These are phyloP conservation scores for Tinospora cordifolia DNA, from an alignment of 164 flowering plant genomes.

Conservation along the genomic window DNA sequence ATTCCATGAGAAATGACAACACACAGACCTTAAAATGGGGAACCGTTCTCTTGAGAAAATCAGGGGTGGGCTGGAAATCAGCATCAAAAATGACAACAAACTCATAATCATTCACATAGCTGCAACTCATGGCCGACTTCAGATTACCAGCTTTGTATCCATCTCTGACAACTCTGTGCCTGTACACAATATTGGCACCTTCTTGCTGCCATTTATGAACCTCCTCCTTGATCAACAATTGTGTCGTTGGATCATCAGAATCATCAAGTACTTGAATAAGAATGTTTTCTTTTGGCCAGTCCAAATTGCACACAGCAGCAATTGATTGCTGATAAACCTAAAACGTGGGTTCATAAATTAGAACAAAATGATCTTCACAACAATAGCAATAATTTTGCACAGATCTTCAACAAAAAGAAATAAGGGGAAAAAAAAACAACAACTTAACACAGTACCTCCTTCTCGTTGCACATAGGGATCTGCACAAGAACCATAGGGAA, in stretches of 20 bases:
- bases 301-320: conserved; percentile 83
- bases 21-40: conserved; percentile 79
- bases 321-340: conserved; percentile 98
- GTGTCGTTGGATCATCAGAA: conserved; percentile 81
- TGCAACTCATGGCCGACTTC: conserved; percentile 92
- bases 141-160: conserved; percentile 98
- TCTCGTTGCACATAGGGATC: conserved; percentile 99
- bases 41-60: conserved; percentile 67
- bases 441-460: conserved; percentile 48
- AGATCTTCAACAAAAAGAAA: background rate
- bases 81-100: conserved; percentile 94
- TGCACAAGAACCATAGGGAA: conserved; percentile 94
- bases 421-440: background rate
- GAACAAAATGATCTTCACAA: background rate
- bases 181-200: conserved; percentile 70
- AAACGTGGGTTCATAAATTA: background rate
- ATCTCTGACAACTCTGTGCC: conserved; percentile 77
- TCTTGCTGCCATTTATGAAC: conserved; percentile 82
- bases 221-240: conserved; percentile 73
- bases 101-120: conserved; percentile 88
- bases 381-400: background rate
- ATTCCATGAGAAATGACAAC: background rate
- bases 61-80: conserved; percentile 89
- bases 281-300: conserved; percentile 81
- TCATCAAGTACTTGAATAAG: conserved; percentile 87